Conservation (phyloP, 768 basidiomycete species). For the Suillus paluster region DNA sequence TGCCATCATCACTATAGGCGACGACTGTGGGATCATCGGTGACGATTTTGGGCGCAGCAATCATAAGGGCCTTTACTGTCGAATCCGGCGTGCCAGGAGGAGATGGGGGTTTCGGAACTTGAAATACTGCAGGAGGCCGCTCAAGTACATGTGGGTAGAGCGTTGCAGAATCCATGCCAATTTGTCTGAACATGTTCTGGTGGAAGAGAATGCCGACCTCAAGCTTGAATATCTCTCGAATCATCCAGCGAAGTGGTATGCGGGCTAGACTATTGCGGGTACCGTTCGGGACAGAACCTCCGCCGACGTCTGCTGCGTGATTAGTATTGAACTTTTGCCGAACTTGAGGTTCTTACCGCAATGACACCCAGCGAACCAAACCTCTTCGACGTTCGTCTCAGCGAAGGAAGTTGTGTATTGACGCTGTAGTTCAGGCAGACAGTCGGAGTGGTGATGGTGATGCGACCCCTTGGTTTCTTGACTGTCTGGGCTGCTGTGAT, state of each 20-base stretch:
- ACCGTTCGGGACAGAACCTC: slow-evolving; percentile 65
- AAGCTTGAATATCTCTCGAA: slow-evolving; percentile 64
- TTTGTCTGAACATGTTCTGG: slow-evolving; percentile 41
- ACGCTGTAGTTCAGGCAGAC: slow-evolving; percentile 44
- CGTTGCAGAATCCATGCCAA: slow-evolving; percentile 52
- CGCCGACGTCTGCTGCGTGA: slow-evolving; percentile 65
- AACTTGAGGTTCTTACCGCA: slow-evolving; percentile 50
- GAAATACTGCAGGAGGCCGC: slow-evolving; percentile 45
- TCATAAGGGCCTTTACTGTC: slow-evolving; percentile 6
- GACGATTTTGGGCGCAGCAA: slow-evolving; percentile 22
- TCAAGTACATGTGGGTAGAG: slow-evolving; percentile 49
- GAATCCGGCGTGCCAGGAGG: slow-evolving; percentile 17
- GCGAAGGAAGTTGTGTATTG: slow-evolving; percentile 40
- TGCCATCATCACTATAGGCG: slow-evolving; percentile 22
- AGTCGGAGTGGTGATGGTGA: slow-evolving; percentile 13
- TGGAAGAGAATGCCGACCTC: slow-evolving; percentile 64
- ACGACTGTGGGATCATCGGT: slow-evolving; percentile 16
- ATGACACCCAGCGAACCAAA: slow-evolving; percentile 82
- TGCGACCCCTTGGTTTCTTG: slow-evolving; percentile 9
- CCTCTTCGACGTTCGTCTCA: slow-evolving; percentile 69
- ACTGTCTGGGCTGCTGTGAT: neutral
- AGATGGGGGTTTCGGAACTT: slow-evolving; percentile 22
- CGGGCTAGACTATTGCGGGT: slow-evolving; percentile 64
- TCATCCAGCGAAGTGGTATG: slow-evolving; percentile 79
- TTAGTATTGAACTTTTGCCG: neutral